These are phyloP conservation scores for Ilex asprella DNA, from an alignment of 257 asterid species.

Conservation along the genomic window DNA sequence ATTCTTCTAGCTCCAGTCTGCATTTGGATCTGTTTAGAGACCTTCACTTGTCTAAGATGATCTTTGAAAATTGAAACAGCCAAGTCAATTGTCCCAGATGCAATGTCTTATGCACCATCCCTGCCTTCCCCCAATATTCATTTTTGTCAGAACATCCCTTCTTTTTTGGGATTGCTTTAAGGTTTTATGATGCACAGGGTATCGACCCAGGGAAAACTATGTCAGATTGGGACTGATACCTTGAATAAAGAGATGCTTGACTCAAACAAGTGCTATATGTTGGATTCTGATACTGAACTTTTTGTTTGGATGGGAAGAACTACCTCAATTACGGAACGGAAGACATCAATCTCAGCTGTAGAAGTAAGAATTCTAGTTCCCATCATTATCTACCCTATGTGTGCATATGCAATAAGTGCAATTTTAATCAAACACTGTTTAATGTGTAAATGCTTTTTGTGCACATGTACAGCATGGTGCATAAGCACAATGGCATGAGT, in stretches of 20 bases:
- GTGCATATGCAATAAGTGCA: neutral
- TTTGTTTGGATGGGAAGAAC: conserved; percentile 76
- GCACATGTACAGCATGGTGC: neutral
- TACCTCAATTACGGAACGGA: conserved; percentile 59
- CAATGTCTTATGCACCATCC: too few species aligned
- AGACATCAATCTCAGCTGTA: conserved; percentile 43
- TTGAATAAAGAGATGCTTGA: conserved; percentile 49
- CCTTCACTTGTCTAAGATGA: too few species aligned
- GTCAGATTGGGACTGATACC: conserved; percentile 32
- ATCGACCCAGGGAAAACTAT: conserved; percentile 41
- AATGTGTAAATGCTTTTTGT: neutral
- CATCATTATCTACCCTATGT: too few species aligned
- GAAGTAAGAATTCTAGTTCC: conserved; percentile 39
- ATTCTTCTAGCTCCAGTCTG: too few species aligned
- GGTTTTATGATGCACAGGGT: conserved; percentile 50
- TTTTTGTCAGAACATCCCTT: neutral
- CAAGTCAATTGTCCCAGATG: too few species aligned
- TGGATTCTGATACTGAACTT: conserved; percentile 57
- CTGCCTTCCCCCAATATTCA: too few species aligned
- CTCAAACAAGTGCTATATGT: conserved; percentile 57
- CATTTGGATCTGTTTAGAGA: too few species aligned
- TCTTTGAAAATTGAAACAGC: too few species aligned
- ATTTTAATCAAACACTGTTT: too few species aligned
- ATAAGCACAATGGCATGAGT: too few species aligned
- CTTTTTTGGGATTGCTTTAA: conserved; percentile 9